These are phyloP conservation scores for Stentor coeruleus DNA, from an alignment of 73 alveolate species.

Conservation along the genomic window DNA sequence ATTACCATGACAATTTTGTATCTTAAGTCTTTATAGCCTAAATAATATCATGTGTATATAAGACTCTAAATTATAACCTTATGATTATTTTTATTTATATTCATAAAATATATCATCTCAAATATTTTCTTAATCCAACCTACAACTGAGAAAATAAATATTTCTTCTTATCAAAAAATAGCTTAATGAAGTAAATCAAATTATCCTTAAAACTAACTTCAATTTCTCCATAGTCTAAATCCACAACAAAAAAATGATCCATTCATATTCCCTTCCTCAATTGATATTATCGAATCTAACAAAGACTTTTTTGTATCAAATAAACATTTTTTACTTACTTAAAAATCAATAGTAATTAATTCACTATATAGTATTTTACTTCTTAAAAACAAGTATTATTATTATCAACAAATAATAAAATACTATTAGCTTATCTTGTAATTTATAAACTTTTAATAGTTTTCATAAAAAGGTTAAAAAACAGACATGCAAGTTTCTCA, in stretches of 20 bases:
- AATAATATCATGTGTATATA: no score
- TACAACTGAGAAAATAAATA: background rate
- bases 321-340: background rate
- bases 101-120: no score
- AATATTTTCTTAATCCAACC: no score
- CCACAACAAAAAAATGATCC: background rate
- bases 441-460: background rate
- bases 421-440: background rate
- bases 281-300: background rate
- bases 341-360: background rate
- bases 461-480: background rate
- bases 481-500: background rate
- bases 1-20: slow-evolving; percentile 89
- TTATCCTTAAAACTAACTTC: background rate
- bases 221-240: slow-evolving; percentile 1
- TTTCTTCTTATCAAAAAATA: background rate
- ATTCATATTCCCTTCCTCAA: background rate
- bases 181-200: background rate
- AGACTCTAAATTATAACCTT: no score
- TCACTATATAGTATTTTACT: background rate
- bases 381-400: background rate
- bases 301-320: background rate
- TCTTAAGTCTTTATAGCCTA: slow-evolving; percentile 75
- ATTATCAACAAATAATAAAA: no score
- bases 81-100: no score